Base-by-base conservation (phyloP, 1,284 basidiomycete genomes). In the Papiliotrema flavescens region DNA sequence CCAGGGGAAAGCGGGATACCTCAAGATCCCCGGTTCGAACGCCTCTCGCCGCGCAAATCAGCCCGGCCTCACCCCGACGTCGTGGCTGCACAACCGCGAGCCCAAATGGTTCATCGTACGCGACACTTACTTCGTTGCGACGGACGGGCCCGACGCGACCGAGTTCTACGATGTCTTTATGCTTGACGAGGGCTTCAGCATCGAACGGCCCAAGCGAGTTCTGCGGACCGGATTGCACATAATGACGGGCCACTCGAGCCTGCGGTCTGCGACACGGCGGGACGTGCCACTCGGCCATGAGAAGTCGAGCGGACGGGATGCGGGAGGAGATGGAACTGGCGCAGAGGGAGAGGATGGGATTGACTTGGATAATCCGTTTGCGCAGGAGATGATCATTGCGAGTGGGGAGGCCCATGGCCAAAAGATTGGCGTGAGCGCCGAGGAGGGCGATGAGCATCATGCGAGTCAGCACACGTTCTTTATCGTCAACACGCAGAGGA, bases 141-240 rank as follows among this genome's bases (percentile, higher is more conserved):
- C 94, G 26, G 84, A 90, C 61, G 90, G 96, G 61, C 88, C 90
- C 26, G 91, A 91, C 59, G 86, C 90, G 86, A 79, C 86, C 3
- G 80, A 81, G 34, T 79, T 97, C 32, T 91, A 90, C 83, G 96
- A 98, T 60, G 92, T 98, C 20, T 97, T 98, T 77, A 79, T 98
- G 37, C 80, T 98, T 57, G 96, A 98, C 71, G 79, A 84, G 2
- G 88, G 94, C 67, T 98, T 99, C 73, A 81, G 82, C 51, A 91
- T 98, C 49, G 86, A 94, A 55, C 64, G 76, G 14, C 76, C 76
- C 0, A 75, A 74, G 57, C 63, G 76, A 49, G 73, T 62, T n/a
- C 71, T 74, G 48, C 66, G 76, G 34, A 66, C 66, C 20, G 75
- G 73, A 1, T 50, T 76, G 32, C 65, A 72, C 39, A 51, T 71